phyloP scores from a whole-genome alignment of 2,329 filamentous ascomycete genomes.

The Beauveria caledonica region DNA sequence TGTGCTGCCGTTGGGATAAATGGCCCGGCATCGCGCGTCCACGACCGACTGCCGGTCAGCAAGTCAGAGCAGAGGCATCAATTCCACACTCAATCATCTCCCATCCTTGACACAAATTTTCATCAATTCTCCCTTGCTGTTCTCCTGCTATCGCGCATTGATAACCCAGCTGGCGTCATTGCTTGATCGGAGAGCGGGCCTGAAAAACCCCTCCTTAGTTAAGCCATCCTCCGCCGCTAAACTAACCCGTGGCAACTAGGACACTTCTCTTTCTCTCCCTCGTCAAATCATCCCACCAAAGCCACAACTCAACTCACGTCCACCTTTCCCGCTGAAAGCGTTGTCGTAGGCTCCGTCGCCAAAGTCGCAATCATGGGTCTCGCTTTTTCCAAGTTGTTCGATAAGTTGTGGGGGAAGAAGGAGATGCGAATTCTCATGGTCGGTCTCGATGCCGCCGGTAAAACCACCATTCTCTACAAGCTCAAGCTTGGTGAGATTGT shows the following conservation, averaged over 20 bases:
- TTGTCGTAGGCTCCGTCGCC: slow-evolving; percentile 24
- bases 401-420: slow-evolving; percentile 97
- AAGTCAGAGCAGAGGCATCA: background rate
- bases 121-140: background rate
- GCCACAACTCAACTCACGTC: slow-evolving; percentile 19
- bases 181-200: slow-evolving; percentile 12
- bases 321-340: slow-evolving; percentile 7
- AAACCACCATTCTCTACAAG: slow-evolving; percentile 99
- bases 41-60: background rate
- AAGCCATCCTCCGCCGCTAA: slow-evolving; percentile 14
- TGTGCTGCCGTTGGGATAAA: slow-evolving; percentile 5
- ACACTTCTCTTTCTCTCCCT: slow-evolving; percentile 19
- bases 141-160: slow-evolving; percentile 3
- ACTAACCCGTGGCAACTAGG: slow-evolving; percentile 24
- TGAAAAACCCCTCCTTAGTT: slow-evolving; percentile 13
- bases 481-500: slow-evolving; percentile 99
- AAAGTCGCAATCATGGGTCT: slow-evolving; percentile 83
- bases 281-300: slow-evolving; percentile 17
- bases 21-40: background rate
- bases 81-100: background rate
- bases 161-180: slow-evolving; percentile 8
- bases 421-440: slow-evolving; percentile 99
- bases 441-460: slow-evolving; percentile 97
- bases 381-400: slow-evolving; percentile 92
- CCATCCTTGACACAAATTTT: background rate